A percentile compares a stretch with the other conserved stretches of the same genome.
Evolutionary conservation across 2,329 filamentous ascomycete genomes (phyloP).

Genomic region (Aspergillus calidoustus): DNA sequence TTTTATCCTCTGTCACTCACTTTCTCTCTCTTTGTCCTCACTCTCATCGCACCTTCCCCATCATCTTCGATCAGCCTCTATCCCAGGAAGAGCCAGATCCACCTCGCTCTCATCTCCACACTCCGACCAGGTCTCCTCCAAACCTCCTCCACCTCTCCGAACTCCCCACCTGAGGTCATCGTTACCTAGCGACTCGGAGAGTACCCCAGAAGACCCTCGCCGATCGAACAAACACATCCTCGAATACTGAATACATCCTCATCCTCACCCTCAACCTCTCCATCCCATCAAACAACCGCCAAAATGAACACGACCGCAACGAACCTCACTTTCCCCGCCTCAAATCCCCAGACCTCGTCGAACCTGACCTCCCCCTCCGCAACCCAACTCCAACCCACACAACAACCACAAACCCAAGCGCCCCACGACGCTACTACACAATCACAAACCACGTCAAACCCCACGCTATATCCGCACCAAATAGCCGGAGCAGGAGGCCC

Average conservation of each 20-base stretch:
- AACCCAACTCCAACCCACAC: constrained; percentile 8
- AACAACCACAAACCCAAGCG: constrained; percentile 4
- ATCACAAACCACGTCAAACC: constrained; percentile 15
- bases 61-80: neutral
- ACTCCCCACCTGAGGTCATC: constrained; percentile 6
- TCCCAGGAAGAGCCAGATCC: neutral
- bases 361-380: constrained; percentile 3
- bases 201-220: constrained; percentile 10
- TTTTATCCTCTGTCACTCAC: neutral
- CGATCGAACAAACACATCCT: neutral
- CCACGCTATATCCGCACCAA: constrained; percentile 31
- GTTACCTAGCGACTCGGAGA: constrained; percentile 7
- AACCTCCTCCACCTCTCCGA: neutral
- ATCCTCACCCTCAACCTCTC: neutral
- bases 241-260: neutral
- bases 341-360: constrained; percentile 2
- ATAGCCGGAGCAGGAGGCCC: constrained; percentile 37
- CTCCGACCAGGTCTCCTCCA: neutral
- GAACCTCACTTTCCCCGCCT: neutral
- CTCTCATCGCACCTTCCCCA: constrained; percentile 1
- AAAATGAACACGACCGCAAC: constrained; percentile 10
- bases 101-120: neutral
- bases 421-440: constrained; percentile 2
- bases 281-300: neutral
- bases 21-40: neutral